These are phyloP conservation scores for Geum urbanum DNA, from an alignment of 306 rosid species.

Conservation along the genomic window DNA sequence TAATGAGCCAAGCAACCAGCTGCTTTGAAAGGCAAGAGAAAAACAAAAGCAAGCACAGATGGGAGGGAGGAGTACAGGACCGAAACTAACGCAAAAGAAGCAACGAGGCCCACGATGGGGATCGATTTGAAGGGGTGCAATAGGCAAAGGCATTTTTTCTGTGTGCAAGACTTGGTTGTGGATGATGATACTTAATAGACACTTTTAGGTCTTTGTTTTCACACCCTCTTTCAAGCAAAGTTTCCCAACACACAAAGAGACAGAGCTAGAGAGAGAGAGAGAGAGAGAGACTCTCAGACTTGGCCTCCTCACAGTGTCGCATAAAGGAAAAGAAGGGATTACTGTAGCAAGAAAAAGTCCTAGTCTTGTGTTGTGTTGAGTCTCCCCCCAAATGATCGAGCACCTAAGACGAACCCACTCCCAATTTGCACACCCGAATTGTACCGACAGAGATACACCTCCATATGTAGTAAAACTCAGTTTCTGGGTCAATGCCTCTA, in stretches of 20 bases:
- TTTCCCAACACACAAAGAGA: neutral
- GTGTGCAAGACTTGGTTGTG: too few species aligned
- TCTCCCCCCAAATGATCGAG: conserved; percentile 1
- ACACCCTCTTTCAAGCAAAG: conserved; percentile 49
- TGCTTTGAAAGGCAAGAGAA: conserved; percentile 24
- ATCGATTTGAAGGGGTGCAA: conserved; percentile 19
- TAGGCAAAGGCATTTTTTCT: conserved; percentile 9
- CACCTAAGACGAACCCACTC: conserved; percentile 10
- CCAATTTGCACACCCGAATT: conserved; percentile 22
- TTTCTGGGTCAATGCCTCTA: too few species aligned
- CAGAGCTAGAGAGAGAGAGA: neutral
- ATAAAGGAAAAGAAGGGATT: neutral
- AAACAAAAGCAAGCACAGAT: conserved; percentile 14
- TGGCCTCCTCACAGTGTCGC: neutral
- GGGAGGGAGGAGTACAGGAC: conserved; percentile 18
- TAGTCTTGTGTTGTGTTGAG: neutral
- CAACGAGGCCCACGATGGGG: conserved; percentile 39
- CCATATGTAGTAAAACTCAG: conserved; percentile 8
- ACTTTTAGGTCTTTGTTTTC: conserved; percentile 44
- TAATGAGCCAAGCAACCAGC: conserved; percentile 30
- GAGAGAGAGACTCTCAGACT: neutral
- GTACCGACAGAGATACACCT: conserved; percentile 33
- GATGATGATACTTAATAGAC: conserved; percentile 3
- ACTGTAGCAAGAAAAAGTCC: neutral
- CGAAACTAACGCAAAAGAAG: conserved; percentile 36